These are phyloP conservation scores for Leptographium lundbergii DNA, from an alignment of 2,329 filamentous ascomycete genomes.

Conservation along the genomic window DNA sequence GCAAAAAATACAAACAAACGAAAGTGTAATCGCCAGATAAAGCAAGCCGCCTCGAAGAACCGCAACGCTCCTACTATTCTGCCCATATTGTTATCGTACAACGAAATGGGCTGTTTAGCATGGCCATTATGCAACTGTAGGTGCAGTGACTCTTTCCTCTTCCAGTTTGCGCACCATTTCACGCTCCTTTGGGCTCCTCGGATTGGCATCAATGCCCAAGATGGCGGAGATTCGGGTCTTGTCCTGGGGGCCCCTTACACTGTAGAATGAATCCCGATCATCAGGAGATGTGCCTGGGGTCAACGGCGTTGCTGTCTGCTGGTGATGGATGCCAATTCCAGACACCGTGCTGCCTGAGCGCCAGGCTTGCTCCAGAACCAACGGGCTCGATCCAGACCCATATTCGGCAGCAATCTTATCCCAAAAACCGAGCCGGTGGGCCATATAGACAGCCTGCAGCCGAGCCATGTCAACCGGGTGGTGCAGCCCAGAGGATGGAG, in stretches of 20 bases:
- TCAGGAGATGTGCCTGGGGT: constrained; percentile 41
- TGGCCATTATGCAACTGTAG: constrained; percentile 2
- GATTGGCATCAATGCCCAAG: constrained; percentile 46
- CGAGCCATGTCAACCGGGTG: constrained; percentile 49
- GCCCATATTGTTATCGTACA: neutral
- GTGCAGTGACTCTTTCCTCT: constrained; percentile 23
- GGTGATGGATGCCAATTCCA: constrained; percentile 9
- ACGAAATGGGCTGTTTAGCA: neutral
- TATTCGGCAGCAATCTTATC: constrained; percentile 59
- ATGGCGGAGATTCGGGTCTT: constrained; percentile 52
- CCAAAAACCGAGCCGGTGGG: constrained; percentile 63
- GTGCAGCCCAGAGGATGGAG: constrained; percentile 19
- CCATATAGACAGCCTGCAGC: constrained; percentile 56
- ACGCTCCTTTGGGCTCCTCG: constrained; percentile 42
- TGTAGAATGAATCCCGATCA: constrained; percentile 27
- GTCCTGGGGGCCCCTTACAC: constrained; percentile 25
- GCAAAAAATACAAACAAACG: neutral
- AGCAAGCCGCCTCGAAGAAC: neutral
- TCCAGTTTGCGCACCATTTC: constrained; percentile 45
- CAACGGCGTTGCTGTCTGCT: constrained; percentile 31
- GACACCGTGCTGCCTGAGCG: constrained; percentile 25
- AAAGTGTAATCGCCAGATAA: neutral
- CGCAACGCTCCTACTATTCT: neutral
- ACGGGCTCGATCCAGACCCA: constrained; percentile 47
- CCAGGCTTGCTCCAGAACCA: constrained; percentile 60